Base-by-base conservation (phyloP, 225 moss, liverwort and hornwort genomes). In the Neckera pumila region DNA sequence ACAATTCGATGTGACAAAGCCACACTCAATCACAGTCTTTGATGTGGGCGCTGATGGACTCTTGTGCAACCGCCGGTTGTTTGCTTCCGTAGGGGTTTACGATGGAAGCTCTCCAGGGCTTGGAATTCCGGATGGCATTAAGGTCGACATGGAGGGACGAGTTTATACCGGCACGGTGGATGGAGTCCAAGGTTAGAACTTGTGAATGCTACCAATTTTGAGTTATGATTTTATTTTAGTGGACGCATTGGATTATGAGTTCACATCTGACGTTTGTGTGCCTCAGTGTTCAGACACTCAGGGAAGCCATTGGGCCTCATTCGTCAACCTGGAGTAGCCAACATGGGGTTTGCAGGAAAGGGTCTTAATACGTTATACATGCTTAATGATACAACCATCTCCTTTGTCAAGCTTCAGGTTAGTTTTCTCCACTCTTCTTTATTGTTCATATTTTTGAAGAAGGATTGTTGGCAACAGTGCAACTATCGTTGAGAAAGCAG, bases 121-220 rank as follows among this genome's bases (percentile, higher is more conserved):
- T 61, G 95, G 92, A 53, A 76, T 89, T 60, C 95, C 95, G 25
- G 95, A 94, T 77, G 94, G 94, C 17, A 90, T 95, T 69, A 95
- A 96, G 93, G 93, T 96, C 43, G 96, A 96, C 87, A 95, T 73
- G 17, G 86, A 74, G 27, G 96, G 86, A 18, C 92, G 94, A 42
- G 95, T 96, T 8, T 96, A 96, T 51, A 85, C 72, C 34, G 91
- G 85, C 89, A 91, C 84, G 53, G 87, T 90, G 53, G 96, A 96
- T 87, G 95, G 95, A 34, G 77, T 96, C 27, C 96, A 95, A 87
- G 96, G 93, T 95, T 34, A 45, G 53, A 28, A 31, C 27, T 74
- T 62, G 25, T 51, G 56, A 53, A 53, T 76, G 17, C 45, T 19
- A 7, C 56, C 66, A 83, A 27, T 66, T n/a, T 66, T 12, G n/a